A percentile compares a stretch with the other conserved stretches of the same genome.
phyloP scores from a whole-genome alignment of 2,329 filamentous ascomycete species.

The Cordyceps militaris region DNA sequence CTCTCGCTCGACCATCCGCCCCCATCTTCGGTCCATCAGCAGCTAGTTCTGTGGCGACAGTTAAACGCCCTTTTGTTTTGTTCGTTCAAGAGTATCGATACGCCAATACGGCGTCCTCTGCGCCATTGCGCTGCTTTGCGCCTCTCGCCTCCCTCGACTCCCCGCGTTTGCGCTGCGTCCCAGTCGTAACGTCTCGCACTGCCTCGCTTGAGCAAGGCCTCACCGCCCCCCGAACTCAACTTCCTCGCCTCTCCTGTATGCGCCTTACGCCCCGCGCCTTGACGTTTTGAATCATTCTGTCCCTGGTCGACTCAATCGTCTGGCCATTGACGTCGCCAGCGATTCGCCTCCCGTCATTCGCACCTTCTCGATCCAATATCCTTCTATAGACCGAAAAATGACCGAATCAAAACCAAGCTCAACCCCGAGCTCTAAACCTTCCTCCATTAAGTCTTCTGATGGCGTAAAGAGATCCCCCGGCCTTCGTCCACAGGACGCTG shows the following conservation, averaged over 20 bases:
- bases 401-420: conserved; percentile 33
- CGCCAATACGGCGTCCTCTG: conserved; percentile 18
- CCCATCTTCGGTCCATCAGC: conserved; percentile 7
- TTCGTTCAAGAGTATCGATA: conserved; percentile 15
- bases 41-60: conserved; percentile 15
- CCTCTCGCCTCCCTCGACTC: background rate
- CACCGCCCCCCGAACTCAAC: background rate
- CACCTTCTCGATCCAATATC: background rate
- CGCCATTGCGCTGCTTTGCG: conserved; percentile 16
- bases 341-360: background rate
- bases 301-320: background rate
- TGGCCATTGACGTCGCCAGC: background rate
- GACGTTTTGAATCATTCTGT: background rate
- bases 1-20: background rate
- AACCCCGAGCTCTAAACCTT: conserved; percentile 40
- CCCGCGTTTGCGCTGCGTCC: conserved; percentile 1
- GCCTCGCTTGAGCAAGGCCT: background rate
- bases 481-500: conserved; percentile 33
- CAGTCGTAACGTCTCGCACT: background rate
- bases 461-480: conserved; percentile 34
- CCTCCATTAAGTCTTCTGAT: conserved; percentile 43
- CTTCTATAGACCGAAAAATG: conserved; percentile 22
- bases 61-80: conserved; percentile 18
- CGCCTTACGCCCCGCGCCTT: background rate
- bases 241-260: background rate